Evolutionary conservation across 208 protist genomes (phyloP).

Genomic region (Angomonas desouzai): DNA sequence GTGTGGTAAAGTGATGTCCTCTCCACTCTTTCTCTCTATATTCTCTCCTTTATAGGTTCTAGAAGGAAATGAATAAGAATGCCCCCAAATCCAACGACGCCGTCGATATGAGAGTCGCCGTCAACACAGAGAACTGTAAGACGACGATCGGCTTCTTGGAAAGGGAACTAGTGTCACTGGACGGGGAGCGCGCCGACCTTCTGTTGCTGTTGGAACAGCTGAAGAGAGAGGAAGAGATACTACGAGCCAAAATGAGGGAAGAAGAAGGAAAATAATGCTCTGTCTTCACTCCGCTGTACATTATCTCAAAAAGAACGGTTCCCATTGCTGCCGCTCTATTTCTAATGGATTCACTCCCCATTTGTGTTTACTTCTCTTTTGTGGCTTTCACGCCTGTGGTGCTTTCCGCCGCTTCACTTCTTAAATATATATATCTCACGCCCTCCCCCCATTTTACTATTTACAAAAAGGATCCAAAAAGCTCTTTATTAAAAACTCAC

Average conservation of each 20-base stretch:
- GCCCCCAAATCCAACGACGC: not conserved
- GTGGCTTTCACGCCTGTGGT: too few species aligned
- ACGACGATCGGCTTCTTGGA: slow-evolving; percentile 9
- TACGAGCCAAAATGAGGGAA: not conserved
- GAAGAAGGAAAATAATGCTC: not conserved
- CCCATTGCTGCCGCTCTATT: too few species aligned
- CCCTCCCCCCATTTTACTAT: not conserved
- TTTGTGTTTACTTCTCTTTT: too few species aligned
- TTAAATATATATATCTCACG: not conserved
- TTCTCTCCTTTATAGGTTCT: too few species aligned
- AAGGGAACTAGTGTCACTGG: slow-evolving; percentile 34
- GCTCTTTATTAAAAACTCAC: not conserved
- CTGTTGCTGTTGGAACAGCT: slow-evolving; percentile 15
- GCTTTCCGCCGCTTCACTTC: too few species aligned
- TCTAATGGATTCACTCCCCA: too few species aligned
- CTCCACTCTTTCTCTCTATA: too few species aligned
- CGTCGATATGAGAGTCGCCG: not conserved
- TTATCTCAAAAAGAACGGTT: too few species aligned
- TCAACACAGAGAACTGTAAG: not conserved
- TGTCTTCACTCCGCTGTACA: not conserved
- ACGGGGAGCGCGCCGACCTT: slow-evolving; percentile 42
- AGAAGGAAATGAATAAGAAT: too few species aligned
- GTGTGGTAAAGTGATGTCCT: too few species aligned
- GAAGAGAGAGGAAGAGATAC: slow-evolving; percentile 7
- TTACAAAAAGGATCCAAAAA: too few species aligned